phyloP scores from a whole-genome alignment of 2,329 filamentous ascomycete genomes.

The Hypoxylon sp. region DNA sequence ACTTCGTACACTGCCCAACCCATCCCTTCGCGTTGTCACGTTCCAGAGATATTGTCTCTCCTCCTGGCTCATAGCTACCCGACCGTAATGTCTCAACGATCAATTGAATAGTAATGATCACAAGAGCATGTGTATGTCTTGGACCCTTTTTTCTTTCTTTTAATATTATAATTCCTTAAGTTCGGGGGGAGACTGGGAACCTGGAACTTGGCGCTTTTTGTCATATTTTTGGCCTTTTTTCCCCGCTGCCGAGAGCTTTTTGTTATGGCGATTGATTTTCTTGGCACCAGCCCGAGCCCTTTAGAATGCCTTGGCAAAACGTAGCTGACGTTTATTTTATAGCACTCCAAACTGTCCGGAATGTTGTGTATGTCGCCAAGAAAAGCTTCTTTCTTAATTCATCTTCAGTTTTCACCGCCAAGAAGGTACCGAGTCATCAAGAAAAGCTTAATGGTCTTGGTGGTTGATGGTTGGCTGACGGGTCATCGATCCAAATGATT shows the following conservation, averaged over 20 bases:
- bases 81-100: slow-evolving; percentile 47
- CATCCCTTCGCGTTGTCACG: slow-evolving; percentile 26
- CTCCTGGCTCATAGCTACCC: slow-evolving; percentile 23
- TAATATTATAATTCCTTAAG: slow-evolving; percentile 6
- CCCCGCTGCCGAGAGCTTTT: slow-evolving; percentile 40
- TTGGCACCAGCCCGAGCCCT: slow-evolving; percentile 51
- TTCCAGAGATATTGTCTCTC: slow-evolving; percentile 31
- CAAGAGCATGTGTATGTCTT: slow-evolving; percentile 51
- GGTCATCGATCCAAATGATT: slow-evolving; percentile 23
- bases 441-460: slow-evolving; percentile 39
- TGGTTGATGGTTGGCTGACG: slow-evolving; percentile 31
- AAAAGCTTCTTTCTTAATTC: slow-evolving; percentile 41
- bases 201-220: slow-evolving; percentile 21
- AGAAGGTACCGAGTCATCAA: slow-evolving; percentile 29
- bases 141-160: slow-evolving; percentile 20
- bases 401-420: slow-evolving; percentile 38
- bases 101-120: slow-evolving; percentile 47
- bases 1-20: slow-evolving; percentile 24
- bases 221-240: slow-evolving; percentile 26
- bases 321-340: slow-evolving; percentile 49
- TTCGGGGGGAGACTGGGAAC: not conserved
- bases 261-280: slow-evolving; percentile 43
- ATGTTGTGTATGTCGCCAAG: slow-evolving; percentile 53
- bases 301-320: slow-evolving; percentile 50
- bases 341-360: slow-evolving; percentile 53